Evolutionary conservation across 192 early-diverging fungal species (phyloP).

Genomic region (Umbelopsis ramanniana): DNA sequence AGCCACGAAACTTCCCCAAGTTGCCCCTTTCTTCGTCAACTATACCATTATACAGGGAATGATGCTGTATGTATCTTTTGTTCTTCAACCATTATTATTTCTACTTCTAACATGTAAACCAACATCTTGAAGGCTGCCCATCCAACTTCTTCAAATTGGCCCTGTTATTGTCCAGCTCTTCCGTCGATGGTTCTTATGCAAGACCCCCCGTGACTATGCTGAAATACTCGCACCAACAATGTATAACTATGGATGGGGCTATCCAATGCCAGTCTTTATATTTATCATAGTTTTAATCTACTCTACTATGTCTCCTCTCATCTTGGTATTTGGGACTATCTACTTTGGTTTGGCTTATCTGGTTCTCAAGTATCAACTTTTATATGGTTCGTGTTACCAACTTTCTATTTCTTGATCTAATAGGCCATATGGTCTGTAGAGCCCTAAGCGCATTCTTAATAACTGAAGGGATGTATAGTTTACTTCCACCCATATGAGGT

Average conservation of each 20-base stretch:
- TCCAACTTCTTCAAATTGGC: slow-evolving; percentile 70
- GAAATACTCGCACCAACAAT: slow-evolving; percentile 72
- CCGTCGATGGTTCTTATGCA: slow-evolving; percentile 62
- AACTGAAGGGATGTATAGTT: slow-evolving; percentile 43
- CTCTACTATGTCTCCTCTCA: slow-evolving; percentile 75
- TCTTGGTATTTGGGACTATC: slow-evolving; percentile 69
- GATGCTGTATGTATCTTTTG: slow-evolving; percentile 42
- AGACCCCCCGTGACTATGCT: slow-evolving; percentile 80
- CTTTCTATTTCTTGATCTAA: no score
- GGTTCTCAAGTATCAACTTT: slow-evolving; percentile 75
- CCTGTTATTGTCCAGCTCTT: slow-evolving; percentile 62
- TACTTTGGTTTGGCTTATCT: slow-evolving; percentile 72
- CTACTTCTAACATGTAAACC: slow-evolving; percentile 50
- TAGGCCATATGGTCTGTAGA: no score
- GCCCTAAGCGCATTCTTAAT: neutral
- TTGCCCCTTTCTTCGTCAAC: slow-evolving; percentile 81
- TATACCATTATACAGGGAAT: slow-evolving; percentile 76
- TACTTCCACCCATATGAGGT: slow-evolving; percentile 79
- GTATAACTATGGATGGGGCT: slow-evolving; percentile 71
- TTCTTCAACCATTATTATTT: slow-evolving; percentile 48
- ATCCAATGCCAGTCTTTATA: slow-evolving; percentile 71
- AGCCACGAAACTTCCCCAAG: slow-evolving; percentile 67
- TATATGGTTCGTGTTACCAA: slow-evolving; percentile 56
- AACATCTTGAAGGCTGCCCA: slow-evolving; percentile 52
- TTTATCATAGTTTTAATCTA: slow-evolving; percentile 78